Percentiles rank a stretch among this genome's conserved stretches.
These are phyloP conservation scores for Hypoxylon intermedium DNA, from an alignment of 495 filamentous ascomycete genomes.

Conservation along the genomic window DNA sequence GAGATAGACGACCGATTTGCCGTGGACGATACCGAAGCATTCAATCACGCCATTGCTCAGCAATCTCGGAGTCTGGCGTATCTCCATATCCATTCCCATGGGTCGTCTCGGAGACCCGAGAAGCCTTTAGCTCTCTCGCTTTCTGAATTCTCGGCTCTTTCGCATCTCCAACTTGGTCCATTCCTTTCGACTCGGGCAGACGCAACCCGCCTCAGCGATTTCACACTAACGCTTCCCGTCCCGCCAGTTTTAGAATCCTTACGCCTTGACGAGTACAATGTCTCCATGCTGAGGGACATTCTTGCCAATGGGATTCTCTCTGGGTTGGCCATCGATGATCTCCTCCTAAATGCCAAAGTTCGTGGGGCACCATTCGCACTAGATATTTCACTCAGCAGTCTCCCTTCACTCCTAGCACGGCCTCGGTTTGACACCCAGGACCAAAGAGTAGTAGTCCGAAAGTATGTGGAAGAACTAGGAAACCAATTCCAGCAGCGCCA, in stretches of 20 bases:
- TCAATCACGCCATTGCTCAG: slow-evolving; percentile 24
- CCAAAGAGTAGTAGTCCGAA: background rate
- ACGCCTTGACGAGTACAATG: slow-evolving; percentile 1
- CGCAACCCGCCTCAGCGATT: background rate
- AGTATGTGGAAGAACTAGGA: slow-evolving; percentile 1
- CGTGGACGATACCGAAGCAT: background rate
- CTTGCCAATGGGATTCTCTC: background rate
- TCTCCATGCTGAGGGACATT: background rate
- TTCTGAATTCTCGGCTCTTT: slow-evolving; percentile 19
- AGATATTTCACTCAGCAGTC: slow-evolving; percentile 11
- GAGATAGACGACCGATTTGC: slow-evolving; percentile 1
- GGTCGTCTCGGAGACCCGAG: background rate
- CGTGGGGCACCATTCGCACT: slow-evolving; percentile 7
- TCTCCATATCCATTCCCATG: slow-evolving; percentile 3
- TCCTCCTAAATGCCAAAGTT: slow-evolving; percentile 17
- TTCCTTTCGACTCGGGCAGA: background rate
- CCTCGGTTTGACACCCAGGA: background rate
- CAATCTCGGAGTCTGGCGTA: slow-evolving; percentile 15
- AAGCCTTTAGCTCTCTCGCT: slow-evolving; percentile 14
- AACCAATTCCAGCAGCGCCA: slow-evolving; percentile 5
- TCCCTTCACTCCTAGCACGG: background rate
- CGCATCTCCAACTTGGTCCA: slow-evolving; percentile 24
- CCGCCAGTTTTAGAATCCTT: slow-evolving; percentile 11
- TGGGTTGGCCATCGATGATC: slow-evolving; percentile 2
- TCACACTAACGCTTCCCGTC: background rate